Conservation (phyloP, 2,329 filamentous ascomycete species). For the Trichoderma sp. region DNA sequence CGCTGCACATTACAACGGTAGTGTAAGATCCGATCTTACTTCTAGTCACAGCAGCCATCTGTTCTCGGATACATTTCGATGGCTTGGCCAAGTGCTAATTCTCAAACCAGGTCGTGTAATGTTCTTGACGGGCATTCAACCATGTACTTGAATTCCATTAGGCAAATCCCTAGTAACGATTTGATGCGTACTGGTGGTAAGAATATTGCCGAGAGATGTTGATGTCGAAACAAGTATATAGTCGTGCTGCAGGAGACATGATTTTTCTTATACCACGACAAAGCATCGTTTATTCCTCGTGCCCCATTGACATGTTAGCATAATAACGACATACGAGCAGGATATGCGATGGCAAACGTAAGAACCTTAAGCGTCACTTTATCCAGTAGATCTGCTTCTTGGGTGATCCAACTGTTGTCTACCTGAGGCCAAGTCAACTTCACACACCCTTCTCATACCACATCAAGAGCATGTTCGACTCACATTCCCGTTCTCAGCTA, state of each 20-base stretch:
- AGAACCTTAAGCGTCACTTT: neutral
- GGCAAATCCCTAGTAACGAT: no score
- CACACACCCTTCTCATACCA: neutral
- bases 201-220: neutral
- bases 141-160: no score
- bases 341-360: slow-evolving; percentile 1
- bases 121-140: no score
- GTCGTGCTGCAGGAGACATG: neutral
- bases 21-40: neutral
- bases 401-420: neutral
- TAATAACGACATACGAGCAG: neutral
- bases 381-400: neutral
- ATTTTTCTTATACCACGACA: neutral
- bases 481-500: neutral
- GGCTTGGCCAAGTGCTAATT: slow-evolving; percentile 20
- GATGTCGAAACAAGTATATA: neutral
- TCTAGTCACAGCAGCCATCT: slow-evolving; percentile 10
- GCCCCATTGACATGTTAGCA: neutral
- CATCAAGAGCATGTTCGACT: neutral
- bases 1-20: neutral
- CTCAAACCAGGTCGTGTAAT: slow-evolving; percentile 4
- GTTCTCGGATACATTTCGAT: slow-evolving; percentile 8
- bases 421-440: neutral
- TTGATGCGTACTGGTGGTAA: neutral
- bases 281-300: neutral